These are phyloP conservation scores for Calocera cornea DNA, from an alignment of 768 basidiomycete species.

Conservation along the genomic window DNA sequence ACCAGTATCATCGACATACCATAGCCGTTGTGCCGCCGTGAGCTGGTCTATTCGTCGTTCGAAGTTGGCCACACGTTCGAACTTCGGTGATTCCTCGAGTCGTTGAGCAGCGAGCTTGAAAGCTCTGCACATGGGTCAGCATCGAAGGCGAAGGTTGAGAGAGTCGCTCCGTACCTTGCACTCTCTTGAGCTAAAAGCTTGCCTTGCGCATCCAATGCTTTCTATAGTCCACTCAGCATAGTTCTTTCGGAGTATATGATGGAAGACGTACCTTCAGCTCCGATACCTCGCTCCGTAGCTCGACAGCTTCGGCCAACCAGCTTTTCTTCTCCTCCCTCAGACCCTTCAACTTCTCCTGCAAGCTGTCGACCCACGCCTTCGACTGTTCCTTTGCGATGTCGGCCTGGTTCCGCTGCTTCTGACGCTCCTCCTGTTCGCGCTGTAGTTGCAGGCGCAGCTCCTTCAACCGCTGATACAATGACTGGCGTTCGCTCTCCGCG, in stretches of 20 bases:
- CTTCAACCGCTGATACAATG: constrained; percentile 30
- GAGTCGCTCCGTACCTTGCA: neutral
- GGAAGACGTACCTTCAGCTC: constrained; percentile 42
- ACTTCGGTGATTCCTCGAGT: constrained; percentile 69
- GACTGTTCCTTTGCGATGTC: constrained; percentile 63
- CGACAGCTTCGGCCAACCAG: constrained; percentile 58
- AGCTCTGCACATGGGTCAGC: constrained; percentile 28
- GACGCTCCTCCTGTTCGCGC: constrained; percentile 52
- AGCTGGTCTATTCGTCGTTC: constrained; percentile 79
- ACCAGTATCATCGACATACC: constrained; percentile 34
- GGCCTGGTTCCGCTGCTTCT: constrained; percentile 59
- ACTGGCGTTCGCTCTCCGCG: neutral
- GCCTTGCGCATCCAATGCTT: constrained; percentile 53
- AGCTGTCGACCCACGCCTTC: constrained; percentile 66
- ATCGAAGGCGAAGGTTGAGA: neutral
- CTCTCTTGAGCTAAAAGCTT: constrained; percentile 49
- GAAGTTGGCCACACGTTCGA: constrained; percentile 68
- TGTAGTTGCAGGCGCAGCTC: constrained; percentile 60
- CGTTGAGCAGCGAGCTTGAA: constrained; percentile 60
- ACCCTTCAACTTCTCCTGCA: constrained; percentile 63
- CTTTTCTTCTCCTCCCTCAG: constrained; percentile 66
- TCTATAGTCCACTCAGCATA: constrained; percentile 28
- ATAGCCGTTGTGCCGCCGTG: constrained; percentile 58
- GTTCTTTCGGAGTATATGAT: neutral
- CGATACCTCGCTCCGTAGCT: constrained; percentile 53